Base-by-base conservation (phyloP, 495 filamentous ascomycete genomes). In the Annulohypoxylon bovei region DNA sequence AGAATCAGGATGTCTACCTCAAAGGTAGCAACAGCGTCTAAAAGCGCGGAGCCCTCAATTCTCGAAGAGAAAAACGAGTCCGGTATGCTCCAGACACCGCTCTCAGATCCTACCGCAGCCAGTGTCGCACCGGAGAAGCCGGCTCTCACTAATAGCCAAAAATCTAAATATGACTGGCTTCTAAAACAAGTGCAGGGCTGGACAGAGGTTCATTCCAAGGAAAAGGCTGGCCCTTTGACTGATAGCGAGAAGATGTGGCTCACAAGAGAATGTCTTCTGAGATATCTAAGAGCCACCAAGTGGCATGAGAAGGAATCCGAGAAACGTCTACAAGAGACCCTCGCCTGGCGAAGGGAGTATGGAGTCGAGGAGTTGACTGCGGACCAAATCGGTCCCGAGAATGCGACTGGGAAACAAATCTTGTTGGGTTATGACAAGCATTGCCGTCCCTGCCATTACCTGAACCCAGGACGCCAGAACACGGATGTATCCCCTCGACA, bases 341-440 rank as follows among this genome's bases (percentile, higher is more conserved):
- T 98, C 22, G 85, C 87, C 50, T 99, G 95, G 95, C 87, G 95
- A 39, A 84, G 94, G 8, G 94, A 98, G 69, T 98, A 95, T 67
- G 92, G 92, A 9, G 79, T 93, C 35, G 81, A 84, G 44, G 86
- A 91, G 37, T 84, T 94, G 78, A 92, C 92, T 0, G 83, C 90
- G 2, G 95, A 97, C 3, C 89, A 95, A 75, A 93, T 98, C 70
- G 90, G 89, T 0, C 86, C 89, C 4, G 95, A 99, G 81, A 96
- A 97, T 79, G 93, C 93, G 80, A 99, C 95, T 3, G 95, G 95
- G 14, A 99, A 99, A 81, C 95, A 97, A 77, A 84, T 97, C 56
- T 82, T 95, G 23, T 75, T 95, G 23, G 95, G 95, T 18, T 99
- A 89, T 76, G 95, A 99, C 80, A 92, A 90, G 68, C 82, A 92